Conservation (phyloP, 768 basidiomycete species). For the Antrodiella citrinella region DNA sequence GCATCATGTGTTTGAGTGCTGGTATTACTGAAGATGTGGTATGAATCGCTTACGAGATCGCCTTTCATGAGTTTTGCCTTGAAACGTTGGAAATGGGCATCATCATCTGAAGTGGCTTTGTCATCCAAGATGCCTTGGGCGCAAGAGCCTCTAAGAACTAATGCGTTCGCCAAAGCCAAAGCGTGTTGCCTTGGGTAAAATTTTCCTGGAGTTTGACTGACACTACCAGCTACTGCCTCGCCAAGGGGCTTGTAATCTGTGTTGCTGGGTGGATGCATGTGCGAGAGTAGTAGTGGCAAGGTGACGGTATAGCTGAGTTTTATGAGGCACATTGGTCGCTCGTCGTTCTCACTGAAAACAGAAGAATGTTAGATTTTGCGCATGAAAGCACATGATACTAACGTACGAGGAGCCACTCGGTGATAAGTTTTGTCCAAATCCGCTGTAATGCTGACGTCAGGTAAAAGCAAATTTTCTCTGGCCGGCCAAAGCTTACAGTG, state of each 20-base stretch:
- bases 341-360: no score
- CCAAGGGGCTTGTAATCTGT: conserved; percentile 22
- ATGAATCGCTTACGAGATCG: conserved; percentile 42
- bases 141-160: conserved; percentile 42
- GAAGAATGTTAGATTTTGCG: no score
- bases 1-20: neutral
- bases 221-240: conserved; percentile 29
- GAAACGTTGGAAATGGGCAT: conserved; percentile 41
- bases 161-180: conserved; percentile 40
- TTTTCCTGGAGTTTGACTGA: conserved; percentile 44
- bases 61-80: conserved; percentile 39
- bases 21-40: neutral
- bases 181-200: conserved; percentile 48
- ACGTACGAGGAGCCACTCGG: conserved; percentile 2
- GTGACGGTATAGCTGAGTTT: conserved; percentile 42
- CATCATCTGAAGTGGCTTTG: conserved; percentile 34
- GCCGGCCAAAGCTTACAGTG: conserved; percentile 37
- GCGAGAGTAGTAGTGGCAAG: conserved; percentile 41
- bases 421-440: conserved; percentile 24
- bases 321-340: conserved; percentile 28
- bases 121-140: conserved; percentile 36
- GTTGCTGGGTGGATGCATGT: conserved; percentile 25
- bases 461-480: conserved; percentile 9
- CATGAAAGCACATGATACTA: no score
- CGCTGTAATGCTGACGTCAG: conserved; percentile 24